phyloP scores from a whole-genome alignment of 169 alveolate species.

The Plasmodium vinckei region DNA sequence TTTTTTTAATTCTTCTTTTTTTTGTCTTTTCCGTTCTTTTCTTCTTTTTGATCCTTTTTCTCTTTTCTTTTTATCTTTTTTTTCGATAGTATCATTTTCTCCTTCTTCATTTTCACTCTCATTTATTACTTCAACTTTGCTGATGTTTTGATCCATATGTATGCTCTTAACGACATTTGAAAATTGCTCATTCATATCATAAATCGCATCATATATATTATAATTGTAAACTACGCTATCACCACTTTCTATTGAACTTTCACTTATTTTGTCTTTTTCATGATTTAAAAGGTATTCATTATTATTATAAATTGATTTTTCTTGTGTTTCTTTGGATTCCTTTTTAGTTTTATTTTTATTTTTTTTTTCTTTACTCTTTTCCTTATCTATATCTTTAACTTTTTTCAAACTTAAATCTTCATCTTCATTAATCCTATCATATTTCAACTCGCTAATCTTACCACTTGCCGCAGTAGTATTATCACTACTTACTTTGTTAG shows the following conservation, averaged over 20 bases:
- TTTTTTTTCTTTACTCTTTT: conserved; percentile 2
- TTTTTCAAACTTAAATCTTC: not conserved
- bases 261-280: conserved; percentile 11
- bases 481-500: not conserved
- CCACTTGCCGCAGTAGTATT: not conserved
- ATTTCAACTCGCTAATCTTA: not conserved
- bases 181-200: conserved; percentile 52
- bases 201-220: conserved; percentile 35
- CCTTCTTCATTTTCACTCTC: conserved; percentile 9
- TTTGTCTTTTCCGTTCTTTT: not conserved
- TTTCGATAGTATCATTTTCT: not conserved
- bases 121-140: not conserved
- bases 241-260: conserved; percentile 22
- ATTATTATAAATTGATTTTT: not conserved
- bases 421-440: not conserved
- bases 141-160: not conserved
- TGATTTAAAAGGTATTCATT: not conserved
- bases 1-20: conserved; percentile 17
- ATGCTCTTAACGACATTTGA: conserved; percentile 59
- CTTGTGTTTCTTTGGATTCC: not conserved
- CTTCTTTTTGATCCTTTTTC: conserved; percentile 11
- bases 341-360: conserved; percentile 4
- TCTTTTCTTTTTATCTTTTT: not conserved
- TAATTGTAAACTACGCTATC: conserved; percentile 71
- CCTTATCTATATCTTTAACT: not conserved